Evolutionary conservation across 2,329 filamentous ascomycete species (phyloP), one percentile per base, ranked within the genome.

Genomic region (Sporothrix globosa): DNA sequence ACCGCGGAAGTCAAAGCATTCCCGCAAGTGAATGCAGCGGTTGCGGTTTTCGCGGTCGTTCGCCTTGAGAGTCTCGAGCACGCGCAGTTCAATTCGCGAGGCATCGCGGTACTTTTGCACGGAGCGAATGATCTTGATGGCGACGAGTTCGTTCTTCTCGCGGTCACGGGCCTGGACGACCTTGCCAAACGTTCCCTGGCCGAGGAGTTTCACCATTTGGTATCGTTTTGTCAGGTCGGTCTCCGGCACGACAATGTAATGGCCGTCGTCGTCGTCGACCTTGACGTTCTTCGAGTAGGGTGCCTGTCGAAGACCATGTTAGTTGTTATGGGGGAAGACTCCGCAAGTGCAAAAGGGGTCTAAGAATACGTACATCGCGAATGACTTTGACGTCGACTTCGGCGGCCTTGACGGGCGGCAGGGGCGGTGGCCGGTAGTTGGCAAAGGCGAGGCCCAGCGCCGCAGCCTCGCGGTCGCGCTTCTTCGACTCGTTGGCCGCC

Each of bases 21-120:
- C 96, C 53, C 94, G 89, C 53, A 99, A 84, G 79, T 99, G 96
- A 74, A 99, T 99, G 82, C 96, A 99, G 74, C 95, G 91, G 79
- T 99, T 98, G 71, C 93, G 88, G 80, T 99, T 98, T 74, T 91
- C 88, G 72, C 90, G 88, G 79, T 99, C 96, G 79, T 98, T 98
- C 56, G 92, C 92, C 74, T 94, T 91, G 61, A 99, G 84, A 0
- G 96, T 99, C 71, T 94, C 93, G 14, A 99, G 83, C 4, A 99
- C 96, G 72, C 96, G 89, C 48, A 99, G 84, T 79, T 99, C 96
- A 76, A 99, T 99, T 74, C 93, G 89, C 10, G 92, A 97, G 48
- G 96, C 96, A 81, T 99, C 96, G 61, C 96, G 91, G 78, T 99
- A 99, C 79, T 99, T 99, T 78, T 97, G 96, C 14, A 99, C 96